These are phyloP conservation scores for Diaporthe citriasiana DNA, from an alignment of 2,329 filamentous ascomycete genomes.

Conservation along the genomic window DNA sequence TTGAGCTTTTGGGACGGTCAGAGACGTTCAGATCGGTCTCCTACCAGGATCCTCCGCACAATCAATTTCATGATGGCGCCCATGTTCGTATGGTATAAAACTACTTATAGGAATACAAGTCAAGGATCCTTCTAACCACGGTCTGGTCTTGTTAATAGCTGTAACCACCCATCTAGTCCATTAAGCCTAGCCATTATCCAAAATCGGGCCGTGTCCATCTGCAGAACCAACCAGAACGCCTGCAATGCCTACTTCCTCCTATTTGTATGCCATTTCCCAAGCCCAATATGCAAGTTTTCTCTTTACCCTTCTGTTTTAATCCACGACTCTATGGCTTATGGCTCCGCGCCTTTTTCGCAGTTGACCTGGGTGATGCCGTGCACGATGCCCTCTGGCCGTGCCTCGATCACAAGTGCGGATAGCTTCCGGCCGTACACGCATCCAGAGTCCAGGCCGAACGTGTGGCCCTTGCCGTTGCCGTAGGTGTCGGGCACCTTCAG, in stretches of 20 bases:
- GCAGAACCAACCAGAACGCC: not conserved
- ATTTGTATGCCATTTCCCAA: not conserved
- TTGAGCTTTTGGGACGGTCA: not conserved
- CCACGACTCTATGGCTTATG: not conserved
- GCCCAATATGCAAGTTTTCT: not conserved
- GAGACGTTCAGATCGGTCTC: not conserved
- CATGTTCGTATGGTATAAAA: not conserved
- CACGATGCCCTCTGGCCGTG: slow-evolving; percentile 51
- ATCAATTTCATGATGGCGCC: not conserved
- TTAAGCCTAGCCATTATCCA: not conserved
- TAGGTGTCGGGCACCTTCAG: slow-evolving; percentile 60
- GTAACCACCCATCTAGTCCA: not conserved
- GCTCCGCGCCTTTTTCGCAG: slow-evolving; percentile 50
- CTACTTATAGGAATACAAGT: not conserved
- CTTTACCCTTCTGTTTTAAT: not conserved
- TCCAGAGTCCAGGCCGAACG: slow-evolving; percentile 87
- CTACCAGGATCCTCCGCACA: too few species aligned
- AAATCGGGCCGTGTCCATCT: not conserved
- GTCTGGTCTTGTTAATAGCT: slow-evolving; percentile 1
- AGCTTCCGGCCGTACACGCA: slow-evolving; percentile 84
- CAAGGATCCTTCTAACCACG: not conserved
- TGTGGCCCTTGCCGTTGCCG: slow-evolving; percentile 62
- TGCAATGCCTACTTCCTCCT: not conserved
- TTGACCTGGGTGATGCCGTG: slow-evolving; percentile 58
- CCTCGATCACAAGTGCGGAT: slow-evolving; percentile 82